Evolutionary conservation across 2,329 filamentous ascomycete species (phyloP).

Genomic region (Ophiostoma himal-ulmi): DNA sequence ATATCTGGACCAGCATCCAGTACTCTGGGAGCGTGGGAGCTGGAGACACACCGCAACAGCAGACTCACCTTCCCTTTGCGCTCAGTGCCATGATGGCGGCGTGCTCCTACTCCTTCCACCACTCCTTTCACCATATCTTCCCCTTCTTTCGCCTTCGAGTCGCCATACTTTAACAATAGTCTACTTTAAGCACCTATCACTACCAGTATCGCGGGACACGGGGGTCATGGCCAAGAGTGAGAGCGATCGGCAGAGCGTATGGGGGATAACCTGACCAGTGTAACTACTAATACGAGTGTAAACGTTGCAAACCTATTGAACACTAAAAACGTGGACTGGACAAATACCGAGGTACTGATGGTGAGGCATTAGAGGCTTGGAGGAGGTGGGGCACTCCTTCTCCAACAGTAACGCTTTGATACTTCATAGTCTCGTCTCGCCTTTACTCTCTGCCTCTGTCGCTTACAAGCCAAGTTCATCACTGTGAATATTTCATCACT

Average conservation of each 20-base stretch:
- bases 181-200: not conserved
- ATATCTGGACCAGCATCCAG: not conserved
- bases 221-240: not conserved
- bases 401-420: not conserved
- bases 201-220: slow-evolving; percentile 6
- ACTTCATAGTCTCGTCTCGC: not conserved
- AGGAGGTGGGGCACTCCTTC: not conserved
- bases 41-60: not conserved
- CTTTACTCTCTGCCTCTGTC: not conserved
- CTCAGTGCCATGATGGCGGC: not conserved
- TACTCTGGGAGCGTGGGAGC: not conserved
- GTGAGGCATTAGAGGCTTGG: not conserved
- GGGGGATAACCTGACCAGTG: not conserved
- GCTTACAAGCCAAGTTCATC: not conserved
- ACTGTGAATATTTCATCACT: not conserved
- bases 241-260: not conserved
- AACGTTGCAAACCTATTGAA: too few species aligned
- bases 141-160: not conserved
- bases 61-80: not conserved
- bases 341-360: not conserved
- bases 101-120: not conserved
- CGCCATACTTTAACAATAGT: too few species aligned
- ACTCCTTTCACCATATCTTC: not conserved
- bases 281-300: too few species aligned
- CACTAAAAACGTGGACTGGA: not conserved